Conservation (phyloP, 192 early-diverging fungal species). For the Podila verticillata region DNA sequence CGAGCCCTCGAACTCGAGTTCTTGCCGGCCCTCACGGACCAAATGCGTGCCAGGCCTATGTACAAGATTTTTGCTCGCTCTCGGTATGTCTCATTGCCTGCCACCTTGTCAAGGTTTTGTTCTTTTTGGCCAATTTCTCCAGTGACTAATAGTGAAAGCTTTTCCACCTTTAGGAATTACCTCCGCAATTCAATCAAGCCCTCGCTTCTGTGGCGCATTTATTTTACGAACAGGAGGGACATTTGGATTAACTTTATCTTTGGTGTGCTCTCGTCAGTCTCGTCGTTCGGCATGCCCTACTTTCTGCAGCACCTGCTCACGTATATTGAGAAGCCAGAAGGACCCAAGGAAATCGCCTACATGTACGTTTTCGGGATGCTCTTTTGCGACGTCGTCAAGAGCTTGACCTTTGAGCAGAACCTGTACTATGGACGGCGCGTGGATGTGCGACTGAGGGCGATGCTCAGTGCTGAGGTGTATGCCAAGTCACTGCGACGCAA, state of each 20-base stretch:
- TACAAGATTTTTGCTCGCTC: constrained; percentile 42
- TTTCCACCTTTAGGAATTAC: constrained; percentile 12
- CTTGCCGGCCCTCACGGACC: constrained; percentile 38
- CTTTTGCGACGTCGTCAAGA: constrained; percentile 44
- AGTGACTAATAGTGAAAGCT: too few relatives aligned
- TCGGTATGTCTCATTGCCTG: constrained; percentile 7
- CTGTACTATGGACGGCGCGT: constrained; percentile 62
- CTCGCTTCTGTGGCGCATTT: constrained; percentile 36
- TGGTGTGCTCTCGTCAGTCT: constrained; percentile 48
- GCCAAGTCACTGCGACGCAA: constrained; percentile 58
- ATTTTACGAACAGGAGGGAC: constrained; percentile 30
- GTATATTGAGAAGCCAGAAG: constrained; percentile 48
- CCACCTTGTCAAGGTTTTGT: background rate
- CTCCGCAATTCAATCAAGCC: constrained; percentile 1
- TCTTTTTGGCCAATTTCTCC: background rate
- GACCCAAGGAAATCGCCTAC: constrained; percentile 54
- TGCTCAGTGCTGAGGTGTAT: constrained; percentile 63
- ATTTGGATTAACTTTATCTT: constrained; percentile 43
- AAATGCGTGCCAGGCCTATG: constrained; percentile 48
- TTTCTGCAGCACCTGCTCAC: constrained; percentile 55
- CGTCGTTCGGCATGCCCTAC: constrained; percentile 60
- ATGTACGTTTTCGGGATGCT: constrained; percentile 62
- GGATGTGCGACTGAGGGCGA: constrained; percentile 61
- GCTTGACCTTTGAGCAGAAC: constrained; percentile 56
- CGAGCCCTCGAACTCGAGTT: constrained; percentile 26